These are phyloP conservation scores for Apophysomyces ossiformis DNA, from an alignment of 371 early-diverging fungal species.

Conservation along the genomic window DNA sequence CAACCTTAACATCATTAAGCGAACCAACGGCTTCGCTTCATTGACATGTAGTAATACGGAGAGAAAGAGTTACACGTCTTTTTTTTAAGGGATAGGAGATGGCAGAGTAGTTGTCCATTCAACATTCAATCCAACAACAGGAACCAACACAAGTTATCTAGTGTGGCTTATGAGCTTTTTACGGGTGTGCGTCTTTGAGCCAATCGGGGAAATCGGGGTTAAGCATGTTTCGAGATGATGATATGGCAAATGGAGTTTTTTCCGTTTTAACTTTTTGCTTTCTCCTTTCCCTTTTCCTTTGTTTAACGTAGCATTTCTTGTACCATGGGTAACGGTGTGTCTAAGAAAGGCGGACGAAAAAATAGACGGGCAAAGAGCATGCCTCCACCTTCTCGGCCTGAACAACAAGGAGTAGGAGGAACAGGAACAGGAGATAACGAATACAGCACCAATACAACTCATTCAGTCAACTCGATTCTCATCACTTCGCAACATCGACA, in stretches of 20 bases:
- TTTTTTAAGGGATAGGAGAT: too few relatives aligned
- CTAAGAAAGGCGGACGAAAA: slow-evolving; percentile 23
- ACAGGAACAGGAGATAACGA: slow-evolving; percentile 38
- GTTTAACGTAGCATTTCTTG: background rate
- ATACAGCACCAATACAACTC: slow-evolving; percentile 50
- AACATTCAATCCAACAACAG: too few relatives aligned
- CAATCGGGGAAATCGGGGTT: slow-evolving; percentile 11
- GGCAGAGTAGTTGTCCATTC: too few relatives aligned
- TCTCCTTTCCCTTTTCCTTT: background rate
- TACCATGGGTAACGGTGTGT: slow-evolving; percentile 27
- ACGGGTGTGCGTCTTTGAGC: too few relatives aligned
- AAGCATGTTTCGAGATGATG: too few relatives aligned
- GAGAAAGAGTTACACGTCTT: too few relatives aligned
- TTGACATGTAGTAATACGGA: too few relatives aligned
- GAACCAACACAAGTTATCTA: too few relatives aligned
- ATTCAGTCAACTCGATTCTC: slow-evolving; percentile 51
- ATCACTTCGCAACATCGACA: slow-evolving; percentile 44
- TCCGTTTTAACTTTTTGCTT: background rate
- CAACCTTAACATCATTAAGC: too few relatives aligned
- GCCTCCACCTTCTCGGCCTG: slow-evolving; percentile 25
- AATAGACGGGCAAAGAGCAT: slow-evolving; percentile 23
- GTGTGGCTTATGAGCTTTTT: background rate
- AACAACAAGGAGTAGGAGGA: slow-evolving; percentile 9
- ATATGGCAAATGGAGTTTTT: background rate
- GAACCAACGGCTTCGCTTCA: too few relatives aligned